phyloP scores from a whole-genome alignment of 768 basidiomycete species.

The Mrakia gelida region DNA sequence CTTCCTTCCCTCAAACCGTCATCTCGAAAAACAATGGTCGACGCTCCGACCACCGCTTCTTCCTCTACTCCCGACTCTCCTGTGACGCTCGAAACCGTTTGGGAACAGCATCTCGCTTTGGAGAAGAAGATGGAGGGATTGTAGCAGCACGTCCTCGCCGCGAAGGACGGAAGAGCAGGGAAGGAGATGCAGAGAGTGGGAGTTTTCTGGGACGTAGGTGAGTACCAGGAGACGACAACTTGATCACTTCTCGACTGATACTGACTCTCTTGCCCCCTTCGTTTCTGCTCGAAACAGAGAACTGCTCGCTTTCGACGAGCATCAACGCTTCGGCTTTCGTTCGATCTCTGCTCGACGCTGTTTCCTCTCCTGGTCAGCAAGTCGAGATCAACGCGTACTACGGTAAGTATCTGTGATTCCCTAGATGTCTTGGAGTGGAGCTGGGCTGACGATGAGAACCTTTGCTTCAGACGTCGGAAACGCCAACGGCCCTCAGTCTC shows the following conservation, averaged over 20 bases:
- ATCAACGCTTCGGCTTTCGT: neutral
- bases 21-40: too few relatives aligned
- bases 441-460: too few relatives aligned
- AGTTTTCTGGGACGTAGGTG: neutral
- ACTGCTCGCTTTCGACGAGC: neutral
- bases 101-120: too few relatives aligned
- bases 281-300: neutral
- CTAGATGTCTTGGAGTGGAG: neutral
- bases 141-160: too few relatives aligned
- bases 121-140: too few relatives aligned
- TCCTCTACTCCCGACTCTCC: too few relatives aligned
- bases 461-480: neutral
- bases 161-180: too few relatives aligned
- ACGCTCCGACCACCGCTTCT: too few relatives aligned
- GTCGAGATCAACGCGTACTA: conserved; percentile 5
- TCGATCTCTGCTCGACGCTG: neutral
- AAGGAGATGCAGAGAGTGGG: neutral
- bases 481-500: neutral
- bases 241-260: too few relatives aligned
- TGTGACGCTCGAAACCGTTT: too few relatives aligned
- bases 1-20: too few relatives aligned
- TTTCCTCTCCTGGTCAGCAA: neutral
- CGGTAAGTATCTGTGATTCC: neutral
- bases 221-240: neutral
- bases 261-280: neutral